These are phyloP conservation scores for Penicillium chermesinum DNA, from an alignment of 495 filamentous ascomycete species.

Conservation along the genomic window DNA sequence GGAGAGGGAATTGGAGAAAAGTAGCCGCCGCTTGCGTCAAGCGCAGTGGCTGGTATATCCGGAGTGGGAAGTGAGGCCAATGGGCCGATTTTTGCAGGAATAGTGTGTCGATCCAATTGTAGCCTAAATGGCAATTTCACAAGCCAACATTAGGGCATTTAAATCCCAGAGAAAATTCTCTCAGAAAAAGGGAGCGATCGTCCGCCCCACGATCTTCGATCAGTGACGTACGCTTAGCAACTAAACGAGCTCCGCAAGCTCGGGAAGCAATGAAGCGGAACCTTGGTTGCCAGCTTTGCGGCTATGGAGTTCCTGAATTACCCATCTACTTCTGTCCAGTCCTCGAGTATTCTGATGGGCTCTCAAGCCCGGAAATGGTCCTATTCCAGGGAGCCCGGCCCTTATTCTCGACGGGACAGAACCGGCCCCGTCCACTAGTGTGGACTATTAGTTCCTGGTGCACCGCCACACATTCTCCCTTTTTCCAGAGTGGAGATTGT, in stretches of 20 bases:
- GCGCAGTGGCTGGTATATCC: conserved; percentile 1
- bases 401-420: background rate
- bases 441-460: background rate
- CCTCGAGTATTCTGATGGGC: too few species aligned
- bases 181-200: background rate
- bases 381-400: background rate
- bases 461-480: background rate
- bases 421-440: background rate
- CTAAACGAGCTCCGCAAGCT: background rate
- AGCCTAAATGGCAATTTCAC: background rate
- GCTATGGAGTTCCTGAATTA: too few species aligned
- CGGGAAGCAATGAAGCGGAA: background rate
- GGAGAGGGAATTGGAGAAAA: conserved; percentile 1
- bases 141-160: too few species aligned
- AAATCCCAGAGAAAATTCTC: too few species aligned
- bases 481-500: background rate
- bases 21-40: conserved; percentile 4
- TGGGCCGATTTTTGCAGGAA: background rate
- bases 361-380: background rate
- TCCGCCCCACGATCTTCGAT: background rate
- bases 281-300: too few species aligned
- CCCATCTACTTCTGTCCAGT: too few species aligned
- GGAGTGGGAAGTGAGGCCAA: background rate
- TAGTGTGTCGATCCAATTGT: background rate
- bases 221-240: conserved; percentile 3